Evolutionary conservation across 2,329 filamentous ascomycete genomes (phyloP), one percentile per base, ranked within the genome.

Genomic region (Epichloe festucae): DNA sequence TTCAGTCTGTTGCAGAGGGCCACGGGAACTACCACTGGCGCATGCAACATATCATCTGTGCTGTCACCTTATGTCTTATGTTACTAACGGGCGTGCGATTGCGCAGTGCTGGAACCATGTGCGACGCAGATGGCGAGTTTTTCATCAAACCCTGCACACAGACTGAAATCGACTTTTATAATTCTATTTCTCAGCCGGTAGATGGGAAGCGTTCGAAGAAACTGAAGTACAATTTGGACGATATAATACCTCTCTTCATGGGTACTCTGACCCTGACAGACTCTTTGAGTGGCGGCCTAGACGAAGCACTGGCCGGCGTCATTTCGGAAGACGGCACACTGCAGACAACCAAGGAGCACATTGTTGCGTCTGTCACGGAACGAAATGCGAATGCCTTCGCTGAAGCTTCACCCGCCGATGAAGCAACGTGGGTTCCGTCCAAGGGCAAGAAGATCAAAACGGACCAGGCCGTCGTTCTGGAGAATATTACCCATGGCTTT

Each of bases 131-230:
- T 50, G 93, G 93, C 64, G 81, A 85, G 56, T 75, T 97, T 36
- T 87, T 98, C 65, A 88, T 96, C 64, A 98, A 98, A 70, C 93
- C 93, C 17, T 97, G 91, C 67, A 95, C 87, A 0, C 71, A 81
- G 56, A 76, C 82, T 56, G 93, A 98, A 70, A 81, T 97, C 60
- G 77, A 82, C 44, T 98, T 98, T 68, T 98, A 98, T 74, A 23
- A 31, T 23, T 49, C 48, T 4, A 40, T 49, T 14, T 23, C 39
- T 14, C 81, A 95, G 65, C 79, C 81, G 40, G 83, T 82, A 31
- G 67, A 68, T 49, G 68, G 77, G 36, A 69, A 76, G 21, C 85
- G 95, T 63, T 79, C 82, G 3, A 44, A 23, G 4, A 44, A 49
- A 4, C 15, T 3, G 4, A 39, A 49, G 21, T 38, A 43, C 34